phyloP scores from a whole-genome alignment of 306 rosid species.

The Ormosia semicastrata region DNA sequence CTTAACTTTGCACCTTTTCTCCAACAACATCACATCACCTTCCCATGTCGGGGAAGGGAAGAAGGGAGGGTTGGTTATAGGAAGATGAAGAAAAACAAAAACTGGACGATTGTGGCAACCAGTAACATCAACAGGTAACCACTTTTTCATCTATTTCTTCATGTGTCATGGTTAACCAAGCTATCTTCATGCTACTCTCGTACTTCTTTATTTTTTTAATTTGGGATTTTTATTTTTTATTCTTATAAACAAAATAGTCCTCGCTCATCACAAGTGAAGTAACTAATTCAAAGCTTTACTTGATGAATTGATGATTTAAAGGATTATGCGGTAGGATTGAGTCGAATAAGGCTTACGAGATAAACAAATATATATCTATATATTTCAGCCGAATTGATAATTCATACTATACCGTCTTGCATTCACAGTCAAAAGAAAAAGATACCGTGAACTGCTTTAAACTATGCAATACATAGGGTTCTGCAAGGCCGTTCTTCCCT shows the following conservation, averaged over 20 bases:
- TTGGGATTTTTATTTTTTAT: not conserved
- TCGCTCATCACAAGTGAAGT: not conserved
- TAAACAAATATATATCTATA: not conserved
- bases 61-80: not conserved
- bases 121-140: slow-evolving; percentile 15
- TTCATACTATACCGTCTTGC: not conserved
- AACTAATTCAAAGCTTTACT: not conserved
- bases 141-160: not conserved
- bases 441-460: not conserved
- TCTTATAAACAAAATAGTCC: not conserved
- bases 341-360: not conserved
- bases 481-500: not conserved
- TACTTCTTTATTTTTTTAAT: not conserved
- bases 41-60: not conserved
- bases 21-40: not conserved
- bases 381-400: not conserved
- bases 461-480: not conserved
- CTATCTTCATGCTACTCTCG: not conserved
- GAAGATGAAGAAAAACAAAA: not conserved
- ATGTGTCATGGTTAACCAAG: not conserved
- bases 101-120: not conserved
- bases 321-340: not conserved
- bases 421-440: not conserved
- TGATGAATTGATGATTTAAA: not conserved
- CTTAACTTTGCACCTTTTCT: not conserved